These are phyloP conservation scores for Ogataea sp. DNA, from an alignment of 805 yeast genomes.

Conservation along the genomic window DNA sequence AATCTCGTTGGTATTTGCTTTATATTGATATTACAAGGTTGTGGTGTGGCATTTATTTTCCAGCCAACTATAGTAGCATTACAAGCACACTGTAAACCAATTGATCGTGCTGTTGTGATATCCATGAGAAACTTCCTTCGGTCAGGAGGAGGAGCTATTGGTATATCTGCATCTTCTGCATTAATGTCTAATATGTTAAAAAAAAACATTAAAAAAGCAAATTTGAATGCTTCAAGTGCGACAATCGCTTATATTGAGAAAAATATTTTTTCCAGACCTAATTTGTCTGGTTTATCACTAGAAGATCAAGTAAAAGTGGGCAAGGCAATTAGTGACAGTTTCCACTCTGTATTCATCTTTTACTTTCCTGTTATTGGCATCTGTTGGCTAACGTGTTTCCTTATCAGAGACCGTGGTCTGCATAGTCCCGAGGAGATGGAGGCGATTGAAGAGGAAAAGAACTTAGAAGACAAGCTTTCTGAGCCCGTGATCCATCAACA, in stretches of 20 bases:
- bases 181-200: slow-evolving; percentile 19
- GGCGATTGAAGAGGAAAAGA: background rate
- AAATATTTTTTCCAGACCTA: slow-evolving; percentile 24
- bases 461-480: background rate
- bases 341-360: slow-evolving; percentile 26
- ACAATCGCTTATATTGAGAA: slow-evolving; percentile 15
- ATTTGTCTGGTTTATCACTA: slow-evolving; percentile 14
- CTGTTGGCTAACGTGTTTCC: slow-evolving; percentile 23
- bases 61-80: slow-evolving; percentile 51
- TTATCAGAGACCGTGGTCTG: slow-evolving; percentile 32
- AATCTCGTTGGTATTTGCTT: slow-evolving; percentile 28
- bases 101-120: slow-evolving; percentile 52
- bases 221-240: slow-evolving; percentile 5
- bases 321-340: slow-evolving; percentile 22
- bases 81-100: slow-evolving; percentile 41
- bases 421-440: slow-evolving; percentile 13
- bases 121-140: slow-evolving; percentile 48
- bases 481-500: too few relatives aligned
- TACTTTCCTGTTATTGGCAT: slow-evolving; percentile 27
- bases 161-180: slow-evolving; percentile 36
- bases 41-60: slow-evolving; percentile 41
- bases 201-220: slow-evolving; percentile 5
- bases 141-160: slow-evolving; percentile 58
- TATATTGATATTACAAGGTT: slow-evolving; percentile 28
- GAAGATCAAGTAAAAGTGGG: slow-evolving; percentile 15